Evolutionary conservation across 2,329 filamentous ascomycete species (phyloP).

Genomic region (Venturia carpophila): DNA sequence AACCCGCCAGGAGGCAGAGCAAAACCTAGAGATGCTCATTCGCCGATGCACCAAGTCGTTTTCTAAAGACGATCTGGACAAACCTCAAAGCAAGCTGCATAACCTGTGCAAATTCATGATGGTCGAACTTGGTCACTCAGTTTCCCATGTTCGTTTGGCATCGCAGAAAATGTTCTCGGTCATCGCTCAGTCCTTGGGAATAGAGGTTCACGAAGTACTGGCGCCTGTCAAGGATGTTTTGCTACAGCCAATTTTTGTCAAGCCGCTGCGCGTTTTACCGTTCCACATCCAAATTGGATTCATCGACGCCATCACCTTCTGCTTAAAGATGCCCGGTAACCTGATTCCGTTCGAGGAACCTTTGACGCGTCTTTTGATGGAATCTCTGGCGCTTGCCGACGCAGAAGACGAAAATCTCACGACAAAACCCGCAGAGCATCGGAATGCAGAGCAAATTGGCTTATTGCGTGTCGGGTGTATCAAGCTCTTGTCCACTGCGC

Average conservation of each 20-base stretch:
- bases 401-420: constrained; percentile 88
- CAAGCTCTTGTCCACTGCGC: constrained; percentile 83
- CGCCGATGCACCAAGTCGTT: constrained; percentile 69
- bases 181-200: constrained; percentile 67
- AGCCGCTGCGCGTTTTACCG: constrained; percentile 83
- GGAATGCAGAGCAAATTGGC: constrained; percentile 91
- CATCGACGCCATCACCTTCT: constrained; percentile 95
- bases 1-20: constrained; percentile 74
- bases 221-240: constrained; percentile 84
- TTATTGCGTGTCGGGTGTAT: constrained; percentile 89
- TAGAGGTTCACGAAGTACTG: constrained; percentile 80
- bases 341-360: constrained; percentile 90
- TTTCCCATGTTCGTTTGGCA: constrained; percentile 83
- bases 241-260: constrained; percentile 87
- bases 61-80: constrained; percentile 70
- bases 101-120: constrained; percentile 80
- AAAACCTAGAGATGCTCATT: constrained; percentile 73
- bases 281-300: constrained; percentile 96
- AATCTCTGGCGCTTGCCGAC: constrained; percentile 88
- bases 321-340: constrained; percentile 78
- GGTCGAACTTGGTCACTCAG: constrained; percentile 88
- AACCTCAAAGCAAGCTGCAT: constrained; percentile 57
- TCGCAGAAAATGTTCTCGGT: constrained; percentile 73
- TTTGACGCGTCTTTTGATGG: constrained; percentile 81
- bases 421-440: constrained; percentile 85